Percentiles rank a stretch among this genome's conserved stretches.
Evolutionary conservation across 805 yeast genomes (phyloP).

Genomic region (Lachancea sp.): DNA sequence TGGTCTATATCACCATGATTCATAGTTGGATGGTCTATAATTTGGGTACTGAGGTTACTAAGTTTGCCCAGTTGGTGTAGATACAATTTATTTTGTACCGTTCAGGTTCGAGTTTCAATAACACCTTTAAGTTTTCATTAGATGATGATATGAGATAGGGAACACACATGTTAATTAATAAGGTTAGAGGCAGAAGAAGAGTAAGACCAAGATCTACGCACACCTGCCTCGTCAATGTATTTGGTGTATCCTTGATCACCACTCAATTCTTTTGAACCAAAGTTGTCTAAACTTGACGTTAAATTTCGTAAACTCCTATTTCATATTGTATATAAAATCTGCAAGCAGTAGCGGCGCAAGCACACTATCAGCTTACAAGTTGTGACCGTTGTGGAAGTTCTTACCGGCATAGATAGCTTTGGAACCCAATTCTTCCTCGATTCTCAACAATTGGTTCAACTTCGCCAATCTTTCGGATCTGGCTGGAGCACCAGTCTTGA

Average conservation of each 20-base stretch:
- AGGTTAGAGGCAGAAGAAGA: too few relatives aligned
- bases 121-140: neutral
- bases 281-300: neutral
- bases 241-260: too few relatives aligned
- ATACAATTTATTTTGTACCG: constrained; percentile 1
- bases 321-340: constrained; percentile 6
- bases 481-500: constrained; percentile 99
- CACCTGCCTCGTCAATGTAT: too few relatives aligned
- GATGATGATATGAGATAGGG: too few relatives aligned
- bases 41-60: neutral
- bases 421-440: constrained; percentile 97
- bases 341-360: neutral
- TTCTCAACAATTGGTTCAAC: constrained; percentile 95
- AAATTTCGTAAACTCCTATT: constrained; percentile 7
- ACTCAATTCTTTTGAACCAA: too few relatives aligned
- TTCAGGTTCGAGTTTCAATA: too few relatives aligned
- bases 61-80: too few relatives aligned
- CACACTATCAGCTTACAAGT: constrained; percentile 30
- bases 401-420: constrained; percentile 94
- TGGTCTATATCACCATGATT: constrained; percentile 20
- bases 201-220: too few relatives aligned
- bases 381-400: constrained; percentile 62
- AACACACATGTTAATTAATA: too few relatives aligned
- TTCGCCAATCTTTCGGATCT: constrained; percentile 99
- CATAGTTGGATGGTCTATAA: constrained; percentile 13